phyloP scores from a whole-genome alignment of 1,139 yeast species.

The Blastobotrys elegans region DNA sequence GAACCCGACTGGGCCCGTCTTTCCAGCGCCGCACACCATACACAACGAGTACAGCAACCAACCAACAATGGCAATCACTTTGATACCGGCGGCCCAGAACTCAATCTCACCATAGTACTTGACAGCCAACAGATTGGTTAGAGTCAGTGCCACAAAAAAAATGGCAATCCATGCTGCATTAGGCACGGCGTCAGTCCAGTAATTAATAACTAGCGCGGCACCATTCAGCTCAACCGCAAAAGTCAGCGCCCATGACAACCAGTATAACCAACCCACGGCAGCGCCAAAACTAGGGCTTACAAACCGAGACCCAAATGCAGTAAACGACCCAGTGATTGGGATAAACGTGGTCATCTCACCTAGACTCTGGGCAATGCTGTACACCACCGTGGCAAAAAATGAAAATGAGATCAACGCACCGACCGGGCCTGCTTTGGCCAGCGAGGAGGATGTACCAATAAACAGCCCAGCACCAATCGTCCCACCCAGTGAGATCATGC shows the following conservation, averaged over 20 bases:
- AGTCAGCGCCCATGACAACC: conserved; percentile 86
- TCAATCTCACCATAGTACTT: conserved; percentile 62
- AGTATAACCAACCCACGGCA: conserved; percentile 77
- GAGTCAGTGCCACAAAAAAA: conserved; percentile 51
- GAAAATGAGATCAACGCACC: conserved; percentile 55
- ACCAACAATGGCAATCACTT: conserved; percentile 65
- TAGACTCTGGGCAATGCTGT: conserved; percentile 51
- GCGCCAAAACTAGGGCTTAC: conserved; percentile 52
- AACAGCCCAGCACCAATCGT: conserved; percentile 76
- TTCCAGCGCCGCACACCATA: conserved; percentile 71
- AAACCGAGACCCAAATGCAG: conserved; percentile 43
- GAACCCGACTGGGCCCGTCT: conserved; percentile 66
- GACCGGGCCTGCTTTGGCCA: conserved; percentile 61
- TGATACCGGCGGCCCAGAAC: conserved; percentile 62
- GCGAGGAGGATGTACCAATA: conserved; percentile 60
- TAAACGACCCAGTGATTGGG: conserved; percentile 38
- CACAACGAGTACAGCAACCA: conserved; percentile 63
- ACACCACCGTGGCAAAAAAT: conserved; percentile 49
- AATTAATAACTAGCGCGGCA: conserved; percentile 68
- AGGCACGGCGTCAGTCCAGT: conserved; percentile 72
- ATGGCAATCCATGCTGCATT: conserved; percentile 73
- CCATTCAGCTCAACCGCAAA: conserved; percentile 79
- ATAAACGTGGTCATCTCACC: conserved; percentile 60
- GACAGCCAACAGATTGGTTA: conserved; percentile 58
- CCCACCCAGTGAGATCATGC: conserved; percentile 86